These are phyloP conservation scores for Colletotrichum ledebouriae DNA, from an alignment of 2,329 filamentous ascomycete species.

Conservation along the genomic window DNA sequence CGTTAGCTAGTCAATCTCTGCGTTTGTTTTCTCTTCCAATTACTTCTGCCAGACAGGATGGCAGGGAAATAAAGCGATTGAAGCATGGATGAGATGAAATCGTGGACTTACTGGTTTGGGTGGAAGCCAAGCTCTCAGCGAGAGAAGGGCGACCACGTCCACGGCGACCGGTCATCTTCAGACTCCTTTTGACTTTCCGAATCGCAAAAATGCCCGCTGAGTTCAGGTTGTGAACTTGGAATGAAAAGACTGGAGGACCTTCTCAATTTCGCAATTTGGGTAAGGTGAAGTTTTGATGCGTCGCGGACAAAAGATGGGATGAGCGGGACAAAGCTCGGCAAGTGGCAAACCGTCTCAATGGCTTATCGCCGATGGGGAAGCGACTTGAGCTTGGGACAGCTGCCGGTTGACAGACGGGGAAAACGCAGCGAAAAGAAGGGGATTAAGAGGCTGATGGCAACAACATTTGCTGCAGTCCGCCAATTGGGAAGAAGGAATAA, in stretches of 20 bases:
- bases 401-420: constrained; percentile 13
- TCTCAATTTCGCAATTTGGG: constrained; percentile 6
- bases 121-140: constrained; percentile 31
- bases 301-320: constrained; percentile 32
- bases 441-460: background rate
- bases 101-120: constrained; percentile 27
- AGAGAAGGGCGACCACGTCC: constrained; percentile 30
- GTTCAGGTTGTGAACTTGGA: background rate
- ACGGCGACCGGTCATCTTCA: constrained; percentile 31
- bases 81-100: background rate
- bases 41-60: background rate
- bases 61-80: background rate
- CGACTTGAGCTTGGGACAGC: background rate
- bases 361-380: constrained; percentile 34
- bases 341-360: constrained; percentile 35
- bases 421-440: background rate
- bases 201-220: background rate
- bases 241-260: background rate
- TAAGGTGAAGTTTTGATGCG: constrained; percentile 26
- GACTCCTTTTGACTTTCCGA: background rate
- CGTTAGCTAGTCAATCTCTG: background rate
- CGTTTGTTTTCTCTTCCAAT: background rate
- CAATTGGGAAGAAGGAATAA: constrained; percentile 2
- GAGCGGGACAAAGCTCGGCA: constrained; percentile 38
- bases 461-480: background rate